Evolutionary conservation across 495 filamentous ascomycete species (phyloP).

Genomic region (Amphirosellinia nigrospora): DNA sequence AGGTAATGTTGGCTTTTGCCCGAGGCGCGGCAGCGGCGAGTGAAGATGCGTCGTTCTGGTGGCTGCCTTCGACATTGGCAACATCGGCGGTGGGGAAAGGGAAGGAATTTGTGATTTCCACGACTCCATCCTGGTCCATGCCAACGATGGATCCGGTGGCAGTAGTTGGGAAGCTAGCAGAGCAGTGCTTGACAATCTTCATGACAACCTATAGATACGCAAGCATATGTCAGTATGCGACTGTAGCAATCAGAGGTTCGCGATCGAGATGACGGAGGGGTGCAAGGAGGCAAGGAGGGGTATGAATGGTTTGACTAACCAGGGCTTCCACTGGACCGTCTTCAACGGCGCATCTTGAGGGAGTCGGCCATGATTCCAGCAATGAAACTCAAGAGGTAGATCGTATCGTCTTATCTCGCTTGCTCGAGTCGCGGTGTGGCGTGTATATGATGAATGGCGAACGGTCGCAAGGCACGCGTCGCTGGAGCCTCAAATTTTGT

Average conservation of each 20-base stretch:
- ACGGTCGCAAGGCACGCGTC: constrained; percentile 26
- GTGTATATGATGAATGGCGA: constrained; percentile 22
- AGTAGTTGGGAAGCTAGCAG: constrained; percentile 82
- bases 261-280: constrained; percentile 28
- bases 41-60: constrained; percentile 79
- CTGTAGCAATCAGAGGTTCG: constrained; percentile 22
- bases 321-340: constrained; percentile 85
- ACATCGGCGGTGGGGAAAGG: constrained; percentile 88
- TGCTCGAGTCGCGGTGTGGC: constrained; percentile 22
- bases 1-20: constrained; percentile 83
- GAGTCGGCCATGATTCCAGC: constrained; percentile 49
- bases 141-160: constrained; percentile 91
- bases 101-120: constrained; percentile 94
- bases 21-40: constrained; percentile 87
- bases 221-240: constrained; percentile 17
- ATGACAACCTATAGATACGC: constrained; percentile 77
- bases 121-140: constrained; percentile 82
- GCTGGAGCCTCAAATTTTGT: constrained; percentile 27
- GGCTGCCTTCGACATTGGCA: constrained; percentile 67
- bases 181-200: constrained; percentile 95
- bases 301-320: constrained; percentile 53
- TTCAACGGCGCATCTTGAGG: constrained; percentile 67
- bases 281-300: constrained; percentile 18
- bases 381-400: constrained; percentile 13
- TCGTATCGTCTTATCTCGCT: constrained; percentile 9